These are phyloP conservation scores for Colletotrichum sp. DNA, from an alignment of 2,329 filamentous ascomycete species.

Conservation along the genomic window DNA sequence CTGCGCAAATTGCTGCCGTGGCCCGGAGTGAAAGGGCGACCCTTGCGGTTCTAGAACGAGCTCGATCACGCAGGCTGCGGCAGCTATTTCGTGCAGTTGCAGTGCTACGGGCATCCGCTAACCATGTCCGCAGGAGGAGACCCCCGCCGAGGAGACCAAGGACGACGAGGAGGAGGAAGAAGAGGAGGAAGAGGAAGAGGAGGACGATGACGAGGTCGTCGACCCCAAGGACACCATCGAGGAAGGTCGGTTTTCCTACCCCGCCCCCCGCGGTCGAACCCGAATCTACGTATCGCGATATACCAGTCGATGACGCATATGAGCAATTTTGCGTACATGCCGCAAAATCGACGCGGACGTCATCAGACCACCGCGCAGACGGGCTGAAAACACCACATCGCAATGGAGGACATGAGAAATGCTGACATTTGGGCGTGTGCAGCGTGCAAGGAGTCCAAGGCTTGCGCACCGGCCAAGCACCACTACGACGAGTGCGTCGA, in stretches of 20 bases:
- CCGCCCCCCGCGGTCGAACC: background rate
- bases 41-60: background rate
- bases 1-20: constrained; percentile 19
- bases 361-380: background rate
- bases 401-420: background rate
- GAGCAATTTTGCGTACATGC: background rate
- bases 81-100: background rate
- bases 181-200: constrained; percentile 66
- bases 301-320: constrained; percentile 6
- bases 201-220: constrained; percentile 78
- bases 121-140: constrained; percentile 35
- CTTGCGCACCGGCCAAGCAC: constrained; percentile 90
- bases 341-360: background rate
- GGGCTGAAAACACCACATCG: background rate
- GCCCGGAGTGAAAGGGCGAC: background rate
- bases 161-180: constrained; percentile 52
- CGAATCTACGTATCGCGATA: background rate
- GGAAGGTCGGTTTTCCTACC: constrained; percentile 74
- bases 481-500: constrained; percentile 98
- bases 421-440: constrained; percentile 27
- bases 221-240: constrained; percentile 89
- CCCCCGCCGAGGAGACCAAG: constrained; percentile 36
- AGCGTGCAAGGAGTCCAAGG: constrained; percentile 90
- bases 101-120: background rate
- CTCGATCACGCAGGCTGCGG: background rate